Evolutionary conservation across 352 stramenopile species (phyloP).

Genomic region (Phytophthora rubi): DNA sequence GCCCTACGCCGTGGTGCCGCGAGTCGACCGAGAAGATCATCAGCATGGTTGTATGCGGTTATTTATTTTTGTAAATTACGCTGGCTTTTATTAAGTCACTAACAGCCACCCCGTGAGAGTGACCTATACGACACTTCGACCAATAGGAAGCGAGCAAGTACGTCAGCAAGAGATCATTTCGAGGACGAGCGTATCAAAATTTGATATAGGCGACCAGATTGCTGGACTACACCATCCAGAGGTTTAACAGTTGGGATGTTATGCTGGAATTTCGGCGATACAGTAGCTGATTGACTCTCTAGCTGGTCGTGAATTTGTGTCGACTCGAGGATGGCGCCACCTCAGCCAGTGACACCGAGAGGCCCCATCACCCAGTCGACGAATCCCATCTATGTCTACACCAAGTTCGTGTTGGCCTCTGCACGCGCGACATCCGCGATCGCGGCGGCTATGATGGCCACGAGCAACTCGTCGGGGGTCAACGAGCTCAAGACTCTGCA

Average conservation of each 20-base stretch:
- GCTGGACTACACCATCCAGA: constrained; percentile 2
- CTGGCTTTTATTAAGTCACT: neutral
- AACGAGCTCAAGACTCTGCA: constrained; percentile 44
- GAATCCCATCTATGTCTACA: constrained; percentile 57
- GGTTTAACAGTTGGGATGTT: neutral
- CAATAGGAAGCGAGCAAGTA: constrained; percentile 29
- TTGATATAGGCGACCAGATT: constrained; percentile 12
- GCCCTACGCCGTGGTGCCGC: constrained; percentile 71
- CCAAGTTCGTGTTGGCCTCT: constrained; percentile 51
- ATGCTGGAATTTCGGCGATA: constrained; percentile 1
- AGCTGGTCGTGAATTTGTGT: neutral
- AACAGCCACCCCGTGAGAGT: neutral
- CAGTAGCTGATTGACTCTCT: constrained; percentile 1
- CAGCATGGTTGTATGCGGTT: constrained; percentile 46
- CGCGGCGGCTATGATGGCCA: constrained; percentile 54
- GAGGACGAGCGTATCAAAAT: constrained; percentile 30
- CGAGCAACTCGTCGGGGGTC: constrained; percentile 32
- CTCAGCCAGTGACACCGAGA: constrained; percentile 17
- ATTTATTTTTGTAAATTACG: neutral
- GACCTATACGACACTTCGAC: neutral
- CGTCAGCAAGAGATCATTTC: constrained; percentile 20
- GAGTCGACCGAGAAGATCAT: constrained; percentile 86
- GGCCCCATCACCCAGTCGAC: constrained; percentile 33
- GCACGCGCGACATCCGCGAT: constrained; percentile 53
- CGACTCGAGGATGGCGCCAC: constrained; percentile 10